phyloP scores from a whole-genome alignment of 805 yeast genomes.

The Wickerhamomyces mucosus region DNA sequence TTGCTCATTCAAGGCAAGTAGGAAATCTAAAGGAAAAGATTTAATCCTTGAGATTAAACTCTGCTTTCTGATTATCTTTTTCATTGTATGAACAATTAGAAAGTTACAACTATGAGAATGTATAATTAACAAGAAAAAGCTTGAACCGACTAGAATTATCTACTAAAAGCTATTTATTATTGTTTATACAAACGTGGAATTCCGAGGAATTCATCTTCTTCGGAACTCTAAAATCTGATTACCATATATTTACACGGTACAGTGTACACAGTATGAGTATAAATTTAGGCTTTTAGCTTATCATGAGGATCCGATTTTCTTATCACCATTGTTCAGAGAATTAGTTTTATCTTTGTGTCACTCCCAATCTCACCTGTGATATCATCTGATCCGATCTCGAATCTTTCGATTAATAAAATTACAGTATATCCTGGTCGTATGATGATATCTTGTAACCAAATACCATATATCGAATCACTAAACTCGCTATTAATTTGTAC shows the following conservation, averaged over 20 bases:
- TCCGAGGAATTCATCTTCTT: background rate
- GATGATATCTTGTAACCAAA: slow-evolving; percentile 19
- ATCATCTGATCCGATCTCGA: slow-evolving; percentile 36
- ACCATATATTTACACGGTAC: too few relatives aligned
- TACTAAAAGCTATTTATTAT: too few relatives aligned
- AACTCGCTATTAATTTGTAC: slow-evolving; percentile 29
- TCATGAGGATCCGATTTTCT: too few relatives aligned
- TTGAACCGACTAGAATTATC: too few relatives aligned
- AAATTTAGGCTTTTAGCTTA: too few relatives aligned
- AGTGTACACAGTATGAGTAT: too few relatives aligned
- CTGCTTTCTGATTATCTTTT: slow-evolving; percentile 15
- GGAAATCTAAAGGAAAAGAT: slow-evolving; percentile 19
- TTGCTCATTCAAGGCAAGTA: slow-evolving; percentile 18
- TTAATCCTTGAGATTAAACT: slow-evolving; percentile 10
- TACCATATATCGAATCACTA: slow-evolving; percentile 35
- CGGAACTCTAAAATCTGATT: too few relatives aligned
- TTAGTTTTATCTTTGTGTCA: slow-evolving; percentile 12
- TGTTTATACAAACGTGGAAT: too few relatives aligned
- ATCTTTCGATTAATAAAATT: slow-evolving; percentile 36
- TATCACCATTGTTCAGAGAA: too few relatives aligned
- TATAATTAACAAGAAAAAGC: too few relatives aligned
- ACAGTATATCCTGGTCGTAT: slow-evolving; percentile 19
- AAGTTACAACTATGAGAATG: too few relatives aligned
- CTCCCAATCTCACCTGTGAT: slow-evolving; percentile 31
- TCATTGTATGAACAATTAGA: background rate